phyloP scores from a whole-genome alignment of 768 basidiomycete species.

The Psilocybe tampanensis region DNA sequence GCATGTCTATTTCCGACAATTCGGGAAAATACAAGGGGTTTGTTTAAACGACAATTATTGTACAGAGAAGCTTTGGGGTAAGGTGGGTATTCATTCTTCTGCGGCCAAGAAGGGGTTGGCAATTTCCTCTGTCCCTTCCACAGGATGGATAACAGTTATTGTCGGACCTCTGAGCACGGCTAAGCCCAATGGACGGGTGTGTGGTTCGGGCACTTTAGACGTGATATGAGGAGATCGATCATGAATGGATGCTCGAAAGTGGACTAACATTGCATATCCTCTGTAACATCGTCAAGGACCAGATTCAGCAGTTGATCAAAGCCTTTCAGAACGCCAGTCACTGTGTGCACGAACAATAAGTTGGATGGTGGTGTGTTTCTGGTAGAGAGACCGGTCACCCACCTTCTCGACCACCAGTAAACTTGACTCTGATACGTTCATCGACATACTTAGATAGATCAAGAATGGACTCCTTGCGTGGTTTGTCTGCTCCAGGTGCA shows the following conservation, averaged over 20 bases:
- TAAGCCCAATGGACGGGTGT: slow-evolving; percentile 72
- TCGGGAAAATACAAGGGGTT: background rate
- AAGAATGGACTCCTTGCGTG: slow-evolving; percentile 91
- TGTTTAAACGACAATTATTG: slow-evolving; percentile 3
- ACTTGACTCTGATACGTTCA: slow-evolving; percentile 92
- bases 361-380: slow-evolving; percentile 10
- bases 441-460: slow-evolving; percentile 95
- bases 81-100: slow-evolving; percentile 45
- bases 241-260: background rate
- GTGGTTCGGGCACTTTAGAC: slow-evolving; percentile 60
- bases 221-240: background rate
- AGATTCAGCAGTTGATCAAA: slow-evolving; percentile 96
- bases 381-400: slow-evolving; percentile 1
- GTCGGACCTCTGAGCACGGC: slow-evolving; percentile 94
- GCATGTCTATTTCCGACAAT: slow-evolving; percentile 10
- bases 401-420: slow-evolving; percentile 98
- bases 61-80: slow-evolving; percentile 7
- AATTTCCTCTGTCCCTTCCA: slow-evolving; percentile 94
- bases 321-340: slow-evolving; percentile 91
- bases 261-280: slow-evolving; percentile 46
- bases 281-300: slow-evolving; percentile 94
- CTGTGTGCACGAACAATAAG: slow-evolving; percentile 39
- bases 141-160: slow-evolving; percentile 90
- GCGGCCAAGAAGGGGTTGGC: slow-evolving; percentile 84
- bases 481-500: slow-evolving; percentile 56